Percentiles rank a stretch among this genome's conserved stretches.
These are phyloP conservation scores for Trichoderma sp. DNA, from an alignment of 2,329 filamentous ascomycete species.

Conservation along the genomic window DNA sequence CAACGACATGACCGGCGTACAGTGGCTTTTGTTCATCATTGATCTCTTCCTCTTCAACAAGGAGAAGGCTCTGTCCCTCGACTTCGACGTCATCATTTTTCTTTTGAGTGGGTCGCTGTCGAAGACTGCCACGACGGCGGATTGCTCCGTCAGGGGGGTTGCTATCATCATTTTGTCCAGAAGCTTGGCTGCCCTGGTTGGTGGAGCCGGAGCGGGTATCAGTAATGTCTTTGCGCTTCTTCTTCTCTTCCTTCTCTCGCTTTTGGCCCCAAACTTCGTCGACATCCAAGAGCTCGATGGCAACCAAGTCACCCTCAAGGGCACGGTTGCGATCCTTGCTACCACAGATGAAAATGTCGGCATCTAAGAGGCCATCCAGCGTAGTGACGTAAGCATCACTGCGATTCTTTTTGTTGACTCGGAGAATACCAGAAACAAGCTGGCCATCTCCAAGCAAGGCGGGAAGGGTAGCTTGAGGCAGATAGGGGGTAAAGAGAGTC, in stretches of 20 bases:
- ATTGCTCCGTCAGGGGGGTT: conserved; percentile 76
- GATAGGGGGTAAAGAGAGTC: conserved; percentile 96
- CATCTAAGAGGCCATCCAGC: conserved; percentile 80
- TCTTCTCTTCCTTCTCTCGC: conserved; percentile 99
- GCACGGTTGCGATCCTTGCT: conserved; percentile 98
- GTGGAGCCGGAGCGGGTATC: conserved; percentile 79
- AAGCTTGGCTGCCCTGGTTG: conserved; percentile 66
- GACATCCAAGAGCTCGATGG: conserved; percentile 92
- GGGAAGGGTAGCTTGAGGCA: conserved; percentile 90
- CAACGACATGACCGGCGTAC: conserved; percentile 95
- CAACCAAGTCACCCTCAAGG: conserved; percentile 91
- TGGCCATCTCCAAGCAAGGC: conserved; percentile 88
- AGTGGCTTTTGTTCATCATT: conserved; percentile 97
- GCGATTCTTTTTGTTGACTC: conserved; percentile 99
- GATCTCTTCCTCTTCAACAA: conserved; percentile 98
- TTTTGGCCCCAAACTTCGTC: conserved; percentile 99
- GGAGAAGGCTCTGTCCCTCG: conserved; percentile 90
- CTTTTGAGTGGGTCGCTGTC: conserved; percentile 97
- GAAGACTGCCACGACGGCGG: conserved; percentile 87
- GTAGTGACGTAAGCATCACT: conserved; percentile 98
- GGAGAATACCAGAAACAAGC: conserved; percentile 91
- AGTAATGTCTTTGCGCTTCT: conserved; percentile 98
- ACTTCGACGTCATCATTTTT: conserved; percentile 99
- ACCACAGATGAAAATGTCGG: conserved; percentile 98
- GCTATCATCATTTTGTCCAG: conserved; percentile 58